Evolutionary conservation across 805 yeast genomes (phyloP), one percentile per base, ranked within the genome.

Genomic region (Saturnispora halmiae): DNA sequence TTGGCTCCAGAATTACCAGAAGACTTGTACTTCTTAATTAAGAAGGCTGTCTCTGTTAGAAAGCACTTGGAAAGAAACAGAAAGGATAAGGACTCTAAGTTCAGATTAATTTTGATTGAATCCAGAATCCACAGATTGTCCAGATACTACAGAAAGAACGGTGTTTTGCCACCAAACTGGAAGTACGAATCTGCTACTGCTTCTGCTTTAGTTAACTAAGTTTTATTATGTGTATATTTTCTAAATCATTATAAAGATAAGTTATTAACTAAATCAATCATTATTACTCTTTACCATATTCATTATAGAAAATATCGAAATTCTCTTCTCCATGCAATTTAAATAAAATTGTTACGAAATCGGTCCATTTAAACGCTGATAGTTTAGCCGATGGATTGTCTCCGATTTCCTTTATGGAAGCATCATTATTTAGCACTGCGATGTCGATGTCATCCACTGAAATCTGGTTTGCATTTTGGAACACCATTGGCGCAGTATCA

Each of bases 61-160:
- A 92, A 92, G 85, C 99, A 92, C 76, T 82, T 92, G 69, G 99
- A 92, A 78, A 85, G 94, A 76, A 92, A 92, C 96, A 88, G 99
- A 85, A 92, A 92, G 82, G 99, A 92, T 77, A 90, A 92, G 82
- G 99, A 92, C 77, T 92, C 98, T 62, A 92, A 92, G 78, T 92
- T 92, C 95, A 86, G 99, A 82, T 86, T 92, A 67, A 92, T 92
- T 92, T 82, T 92, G 73, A 88, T 92, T 72, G 99, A 92, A 79
- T 90, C 97, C 56, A 88, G 99, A 87, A 92, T 92, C 78, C 99
- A 92, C 95, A 90, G 99, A 82, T 84, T 92, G 69, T 95, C 98
- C 61, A 85, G 99, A 79, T 92, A 92, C 94, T 92, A 92, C 96
- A 90, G 96, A 86, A 85, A 96, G 63, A 95, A 86, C 63, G 77